Percentiles rank a stretch among this genome's conserved stretches.
Evolutionary conservation across 257 asterid species (phyloP).

Genomic region (Plantago major): DNA sequence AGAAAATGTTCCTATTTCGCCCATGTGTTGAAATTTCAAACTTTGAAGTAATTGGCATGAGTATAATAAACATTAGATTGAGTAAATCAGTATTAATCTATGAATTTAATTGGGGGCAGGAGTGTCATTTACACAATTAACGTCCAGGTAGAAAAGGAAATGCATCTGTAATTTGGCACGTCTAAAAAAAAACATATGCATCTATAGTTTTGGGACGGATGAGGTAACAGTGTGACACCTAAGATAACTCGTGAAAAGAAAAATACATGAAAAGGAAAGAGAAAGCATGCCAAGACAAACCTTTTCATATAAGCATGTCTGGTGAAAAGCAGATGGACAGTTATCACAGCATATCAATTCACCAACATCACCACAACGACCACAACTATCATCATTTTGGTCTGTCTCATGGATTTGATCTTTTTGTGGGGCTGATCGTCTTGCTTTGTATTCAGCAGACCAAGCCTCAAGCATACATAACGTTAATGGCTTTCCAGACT

Average conservation of each 20-base stretch:
- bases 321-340: slow-evolving; percentile 99
- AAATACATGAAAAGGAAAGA: slow-evolving; percentile 11
- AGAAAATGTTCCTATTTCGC: no score
- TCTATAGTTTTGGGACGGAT: no score
- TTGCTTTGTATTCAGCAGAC: slow-evolving; percentile 82
- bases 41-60: no score
- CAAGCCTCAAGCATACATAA: slow-evolving; percentile 95
- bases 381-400: slow-evolving; percentile 97
- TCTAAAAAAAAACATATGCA: no score
- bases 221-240: no score
- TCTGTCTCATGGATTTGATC: slow-evolving; percentile 59
- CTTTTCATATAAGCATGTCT: slow-evolving; percentile 82
- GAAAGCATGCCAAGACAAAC: slow-evolving; percentile 34
- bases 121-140: no score
- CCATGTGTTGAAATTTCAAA: no score
- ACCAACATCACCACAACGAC: slow-evolving; percentile 96
- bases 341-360: slow-evolving; percentile 93
- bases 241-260: background rate
- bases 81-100: no score
- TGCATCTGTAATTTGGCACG: no score
- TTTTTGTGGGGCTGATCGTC: slow-evolving; percentile 49
- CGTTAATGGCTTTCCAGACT: slow-evolving; percentile 76
- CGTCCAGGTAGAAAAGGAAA: no score
- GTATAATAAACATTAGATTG: no score
- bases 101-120: no score